Percentiles rank a stretch among this genome's conserved stretches.
Evolutionary conservation across 192 early-diverging fungal genomes (phyloP).

Genomic region (Linnemannia zychae): DNA sequence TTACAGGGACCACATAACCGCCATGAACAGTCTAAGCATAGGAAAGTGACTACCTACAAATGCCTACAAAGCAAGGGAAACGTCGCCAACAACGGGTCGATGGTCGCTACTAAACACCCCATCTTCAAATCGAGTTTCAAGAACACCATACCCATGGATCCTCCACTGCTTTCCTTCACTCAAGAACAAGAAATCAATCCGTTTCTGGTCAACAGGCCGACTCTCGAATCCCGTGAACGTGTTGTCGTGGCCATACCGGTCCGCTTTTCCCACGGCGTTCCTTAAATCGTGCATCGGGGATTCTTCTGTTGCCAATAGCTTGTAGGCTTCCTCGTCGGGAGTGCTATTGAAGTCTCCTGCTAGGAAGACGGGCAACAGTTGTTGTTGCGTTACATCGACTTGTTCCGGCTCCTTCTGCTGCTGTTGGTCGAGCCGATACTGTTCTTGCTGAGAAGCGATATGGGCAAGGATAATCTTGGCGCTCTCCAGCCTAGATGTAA

Average conservation of each 20-base stretch:
- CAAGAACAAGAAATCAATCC: slow-evolving; percentile 27
- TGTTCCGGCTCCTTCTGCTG: background rate
- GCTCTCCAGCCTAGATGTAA: slow-evolving; percentile 10
- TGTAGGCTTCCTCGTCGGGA: slow-evolving; percentile 16
- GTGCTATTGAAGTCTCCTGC: slow-evolving; percentile 26
- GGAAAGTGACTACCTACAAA: background rate
- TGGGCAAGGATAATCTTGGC: slow-evolving; percentile 20
- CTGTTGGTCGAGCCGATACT: background rate
- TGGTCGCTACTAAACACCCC: slow-evolving; percentile 17
- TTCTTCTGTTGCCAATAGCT: background rate
- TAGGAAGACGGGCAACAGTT: slow-evolving; percentile 2
- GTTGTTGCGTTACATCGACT: background rate
- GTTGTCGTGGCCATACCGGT: slow-evolving; percentile 14
- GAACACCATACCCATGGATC: slow-evolving; percentile 7
- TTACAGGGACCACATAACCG: too few species aligned
- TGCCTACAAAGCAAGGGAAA: slow-evolving; percentile 3
- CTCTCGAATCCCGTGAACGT: slow-evolving; percentile 26
- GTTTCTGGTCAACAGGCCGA: slow-evolving; percentile 9
- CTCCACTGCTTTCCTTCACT: slow-evolving; percentile 1
- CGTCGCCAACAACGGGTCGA: slow-evolving; percentile 20
- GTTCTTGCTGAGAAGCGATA: background rate
- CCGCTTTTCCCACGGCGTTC: slow-evolving; percentile 14
- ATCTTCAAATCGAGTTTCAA: slow-evolving; percentile 21
- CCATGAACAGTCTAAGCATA: too few species aligned
- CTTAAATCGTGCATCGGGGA: slow-evolving; percentile 9